phyloP scores from a whole-genome alignment of 257 asterid genomes.

The Ehretia macrophylla region DNA sequence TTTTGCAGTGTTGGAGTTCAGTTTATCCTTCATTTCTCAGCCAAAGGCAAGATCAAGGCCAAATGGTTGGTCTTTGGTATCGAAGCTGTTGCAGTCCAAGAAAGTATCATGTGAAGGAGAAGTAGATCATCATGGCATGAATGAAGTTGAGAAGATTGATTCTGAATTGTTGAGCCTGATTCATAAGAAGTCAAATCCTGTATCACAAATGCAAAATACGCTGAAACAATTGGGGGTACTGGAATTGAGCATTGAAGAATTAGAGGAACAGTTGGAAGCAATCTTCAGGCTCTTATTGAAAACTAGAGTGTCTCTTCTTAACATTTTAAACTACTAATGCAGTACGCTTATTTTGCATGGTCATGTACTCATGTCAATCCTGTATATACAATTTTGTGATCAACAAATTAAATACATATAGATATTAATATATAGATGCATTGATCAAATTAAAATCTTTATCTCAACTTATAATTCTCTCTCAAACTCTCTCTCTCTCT shows the following conservation, averaged over 20 bases:
- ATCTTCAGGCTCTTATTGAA: constrained; percentile 21
- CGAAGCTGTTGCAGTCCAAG: constrained; percentile 22
- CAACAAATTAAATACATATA: neutral
- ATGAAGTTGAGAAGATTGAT: constrained; percentile 2
- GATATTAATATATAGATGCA: too few species aligned
- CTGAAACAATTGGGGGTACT: constrained; percentile 15
- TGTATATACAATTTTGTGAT: neutral
- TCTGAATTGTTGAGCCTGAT: constrained; percentile 7
- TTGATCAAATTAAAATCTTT: too few species aligned
- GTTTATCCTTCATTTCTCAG: constrained; percentile 20
- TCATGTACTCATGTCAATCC: too few species aligned
- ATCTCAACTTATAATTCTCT: too few species aligned
- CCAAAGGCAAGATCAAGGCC: constrained; percentile 22
- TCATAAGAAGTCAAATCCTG: constrained; percentile 9
- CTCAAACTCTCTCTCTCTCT: too few species aligned
- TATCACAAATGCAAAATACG: constrained; percentile 3
- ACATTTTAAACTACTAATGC: constrained; percentile 15
- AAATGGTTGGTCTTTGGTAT: constrained; percentile 25
- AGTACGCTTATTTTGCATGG: too few species aligned
- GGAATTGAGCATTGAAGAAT: constrained; percentile 16
- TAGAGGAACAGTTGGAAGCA: constrained; percentile 18
- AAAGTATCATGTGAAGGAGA: neutral
- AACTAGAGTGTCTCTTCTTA: constrained; percentile 30
- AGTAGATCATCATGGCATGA: neutral
- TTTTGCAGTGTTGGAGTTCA: constrained; percentile 14